Conservation (phyloP, 306 rosid species). For the Cucurbita maxima region DNA sequence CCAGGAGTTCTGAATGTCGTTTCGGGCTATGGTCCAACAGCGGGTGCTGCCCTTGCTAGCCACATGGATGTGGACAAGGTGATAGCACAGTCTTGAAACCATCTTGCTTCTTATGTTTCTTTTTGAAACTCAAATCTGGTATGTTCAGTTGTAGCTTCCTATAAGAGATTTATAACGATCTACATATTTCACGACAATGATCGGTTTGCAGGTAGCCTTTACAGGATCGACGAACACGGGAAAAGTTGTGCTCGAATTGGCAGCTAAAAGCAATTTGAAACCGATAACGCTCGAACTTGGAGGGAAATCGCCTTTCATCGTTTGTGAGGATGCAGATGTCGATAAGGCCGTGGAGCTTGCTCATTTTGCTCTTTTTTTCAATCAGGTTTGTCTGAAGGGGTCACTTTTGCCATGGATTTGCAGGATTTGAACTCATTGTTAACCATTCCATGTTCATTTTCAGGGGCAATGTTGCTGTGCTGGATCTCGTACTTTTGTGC, state of each 20-base stretch:
- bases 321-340: constrained; percentile 71
- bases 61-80: constrained; percentile 98
- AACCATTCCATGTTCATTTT: not conserved
- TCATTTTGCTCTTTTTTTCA: constrained; percentile 82
- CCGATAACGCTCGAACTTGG: constrained; percentile 89
- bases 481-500: constrained; percentile 89
- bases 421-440: not conserved
- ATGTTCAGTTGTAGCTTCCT: not conserved
- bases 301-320: constrained; percentile 89
- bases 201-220: constrained; percentile 57
- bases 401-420: not conserved
- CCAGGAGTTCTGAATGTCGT: constrained; percentile 79
- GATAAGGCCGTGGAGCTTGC: constrained; percentile 76
- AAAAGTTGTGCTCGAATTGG: constrained; percentile 50
- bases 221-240: constrained; percentile 84
- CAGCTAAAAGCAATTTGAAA: constrained; percentile 84
- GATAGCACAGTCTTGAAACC: constrained; percentile 3
- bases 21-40: constrained; percentile 79
- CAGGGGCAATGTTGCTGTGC: constrained; percentile 98
- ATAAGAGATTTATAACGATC: not conserved
- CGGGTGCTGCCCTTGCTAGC: constrained; percentile 86
- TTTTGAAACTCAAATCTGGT: not conserved
- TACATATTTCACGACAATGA: not conserved
- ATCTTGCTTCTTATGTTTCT: not conserved
- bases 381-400: constrained; percentile 43